A percentile compares a stretch with the other conserved stretches of the same genome.
Evolutionary conservation across 2,329 filamentous ascomycete species (phyloP).

Genomic region (Aspergillus flavus): DNA sequence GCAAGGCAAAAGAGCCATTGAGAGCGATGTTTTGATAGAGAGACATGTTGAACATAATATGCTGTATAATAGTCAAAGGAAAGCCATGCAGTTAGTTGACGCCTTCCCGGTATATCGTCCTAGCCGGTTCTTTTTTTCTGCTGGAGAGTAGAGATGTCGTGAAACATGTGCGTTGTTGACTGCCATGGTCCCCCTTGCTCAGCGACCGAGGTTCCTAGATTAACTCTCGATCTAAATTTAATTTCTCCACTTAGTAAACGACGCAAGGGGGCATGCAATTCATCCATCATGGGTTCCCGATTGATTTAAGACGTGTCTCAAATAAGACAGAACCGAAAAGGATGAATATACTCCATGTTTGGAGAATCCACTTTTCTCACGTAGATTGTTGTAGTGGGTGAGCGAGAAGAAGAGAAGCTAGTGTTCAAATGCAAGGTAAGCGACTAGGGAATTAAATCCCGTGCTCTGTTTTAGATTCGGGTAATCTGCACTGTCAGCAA

Average conservation of each 20-base stretch:
- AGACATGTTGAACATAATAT: not conserved
- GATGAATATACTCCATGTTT: not conserved
- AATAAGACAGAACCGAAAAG: not conserved
- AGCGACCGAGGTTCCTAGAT: not conserved
- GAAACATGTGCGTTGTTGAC: not conserved
- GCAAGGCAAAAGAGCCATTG: constrained; percentile 20
- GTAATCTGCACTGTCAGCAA: not conserved
- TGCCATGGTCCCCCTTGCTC: not conserved
- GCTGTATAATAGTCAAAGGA: not conserved
- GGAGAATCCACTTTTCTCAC: not conserved
- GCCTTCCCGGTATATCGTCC: not conserved
- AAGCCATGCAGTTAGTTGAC: not conserved
- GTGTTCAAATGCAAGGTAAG: not conserved
- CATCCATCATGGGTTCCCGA: not conserved
- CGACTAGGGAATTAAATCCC: not conserved
- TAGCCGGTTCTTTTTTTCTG: not conserved
- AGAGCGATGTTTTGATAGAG: constrained; percentile 9
- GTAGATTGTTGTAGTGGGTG: not conserved
- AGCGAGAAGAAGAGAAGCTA: not conserved
- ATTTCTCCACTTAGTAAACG: not conserved
- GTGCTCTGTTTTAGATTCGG: not conserved
- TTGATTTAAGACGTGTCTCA: not conserved
- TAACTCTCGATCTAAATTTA: not conserved
- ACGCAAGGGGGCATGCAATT: not conserved
- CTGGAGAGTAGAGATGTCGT: not conserved